Base-by-base conservation (phyloP, 495 filamentous ascomycete genomes). In the Podospora australis region DNA sequence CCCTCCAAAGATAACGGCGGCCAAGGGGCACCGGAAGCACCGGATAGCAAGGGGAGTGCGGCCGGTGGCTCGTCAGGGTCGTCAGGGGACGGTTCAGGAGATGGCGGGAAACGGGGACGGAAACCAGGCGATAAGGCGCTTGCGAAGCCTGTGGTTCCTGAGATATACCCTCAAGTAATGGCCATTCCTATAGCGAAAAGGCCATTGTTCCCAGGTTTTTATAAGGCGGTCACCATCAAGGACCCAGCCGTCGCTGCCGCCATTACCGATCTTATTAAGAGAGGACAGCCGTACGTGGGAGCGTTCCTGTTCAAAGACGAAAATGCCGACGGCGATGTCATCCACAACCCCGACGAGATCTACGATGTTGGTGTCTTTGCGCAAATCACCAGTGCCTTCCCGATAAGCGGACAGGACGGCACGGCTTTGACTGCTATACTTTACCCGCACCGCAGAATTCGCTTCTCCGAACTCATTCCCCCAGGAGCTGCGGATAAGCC, bases 271-370 rank as follows among this genome's bases (percentile, higher is more conserved):
- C 92, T 95, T 82, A 86, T 97, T 65, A 94, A 91, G 72, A 79
- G 90, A n/a, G 92, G 94, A 7, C 94, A 99, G 65, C 94, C 91
- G 38, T 99, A 99, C 53, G 86, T 99, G 24, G 94, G 94, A 48
- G 90, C 89, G 9, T 99, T 99, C 67, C 63, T 97, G 56, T 87
- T 96, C 70, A 97, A 97, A 67, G 91, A 97, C 64, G 91, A 96
- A 61, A 86, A 86, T 48, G 84, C 85, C 43, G 90, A 96, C 62
- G 83, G 86, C 47, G 94, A 99, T 65, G 78, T 88, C 11, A 96
- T 99, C 60, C 83, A 89, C 57, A 87, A 79, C 42, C 68, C 83
- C 24, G 81, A 88, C 35, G 92, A 99, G 40, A 90, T 99, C 7
- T 85, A 97, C 64, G 88, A 96, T 57, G 85, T 90, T 25, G 94